phyloP scores from a whole-genome alignment of 768 basidiomycete genomes.

The Rhodotorula sphaerocarpa region DNA sequence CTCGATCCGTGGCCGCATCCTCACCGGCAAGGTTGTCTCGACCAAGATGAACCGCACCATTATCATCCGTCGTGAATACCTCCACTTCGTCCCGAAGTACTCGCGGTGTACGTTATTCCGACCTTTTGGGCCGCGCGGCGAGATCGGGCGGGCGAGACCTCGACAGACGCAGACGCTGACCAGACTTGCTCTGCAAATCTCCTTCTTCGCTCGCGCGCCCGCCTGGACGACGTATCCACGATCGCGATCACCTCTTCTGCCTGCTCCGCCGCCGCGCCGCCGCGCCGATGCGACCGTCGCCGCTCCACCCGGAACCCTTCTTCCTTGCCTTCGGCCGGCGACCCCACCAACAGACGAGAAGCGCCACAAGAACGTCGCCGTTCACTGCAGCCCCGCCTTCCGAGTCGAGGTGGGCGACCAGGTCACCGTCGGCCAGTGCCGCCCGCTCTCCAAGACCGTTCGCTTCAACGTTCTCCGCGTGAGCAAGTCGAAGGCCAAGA shows the following conservation, averaged over 20 bases:
- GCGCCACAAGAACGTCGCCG: conserved; percentile 94
- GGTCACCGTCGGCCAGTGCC: conserved; percentile 97
- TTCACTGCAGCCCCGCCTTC: conserved; percentile 95
- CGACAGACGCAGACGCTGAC: no score
- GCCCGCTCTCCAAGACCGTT: conserved; percentile 91
- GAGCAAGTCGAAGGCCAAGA: conserved; percentile 82
- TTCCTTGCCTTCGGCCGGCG: no score
- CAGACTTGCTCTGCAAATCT: no score
- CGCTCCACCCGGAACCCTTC: no score
- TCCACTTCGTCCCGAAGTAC: conserved; percentile 98
- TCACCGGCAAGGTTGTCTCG: conserved; percentile 93
- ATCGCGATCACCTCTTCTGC: no score
- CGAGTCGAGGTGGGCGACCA: conserved; percentile 88
- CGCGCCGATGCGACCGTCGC: no score
- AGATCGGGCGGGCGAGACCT: no score
- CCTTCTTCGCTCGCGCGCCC: no score
- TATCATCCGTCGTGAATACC: conserved; percentile 70
- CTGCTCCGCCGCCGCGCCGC: no score
- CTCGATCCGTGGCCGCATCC: conserved; percentile 97
- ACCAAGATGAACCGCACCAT: conserved; percentile 99
- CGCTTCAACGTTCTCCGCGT: conserved; percentile 94
- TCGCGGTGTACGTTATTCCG: conserved; percentile 46
- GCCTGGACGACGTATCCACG: no score
- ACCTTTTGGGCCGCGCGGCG: no score
- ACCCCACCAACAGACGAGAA: conserved; percentile 15